Conservation (phyloP, 106 monocot genomes). For the Posidonia australis region DNA sequence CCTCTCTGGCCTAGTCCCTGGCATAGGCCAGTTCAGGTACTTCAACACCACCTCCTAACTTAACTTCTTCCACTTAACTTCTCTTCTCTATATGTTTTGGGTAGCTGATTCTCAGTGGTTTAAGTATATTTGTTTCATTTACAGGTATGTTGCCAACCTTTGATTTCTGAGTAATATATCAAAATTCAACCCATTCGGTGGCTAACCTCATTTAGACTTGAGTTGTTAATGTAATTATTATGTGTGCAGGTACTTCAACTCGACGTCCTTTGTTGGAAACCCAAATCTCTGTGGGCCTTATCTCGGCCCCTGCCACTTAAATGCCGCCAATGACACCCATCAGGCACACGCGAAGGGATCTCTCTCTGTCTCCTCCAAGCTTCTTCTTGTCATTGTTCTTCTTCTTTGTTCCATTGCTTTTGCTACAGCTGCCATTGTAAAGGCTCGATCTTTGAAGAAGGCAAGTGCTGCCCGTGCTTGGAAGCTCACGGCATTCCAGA, state of each 20-base stretch:
- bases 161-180: too few relatives aligned
- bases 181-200: too few relatives aligned
- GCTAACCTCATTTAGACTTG: too few relatives aligned
- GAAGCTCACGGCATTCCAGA: constrained; percentile 85
- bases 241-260: constrained; percentile 94
- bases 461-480: constrained; percentile 29
- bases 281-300: constrained; percentile 69
- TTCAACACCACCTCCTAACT: constrained; percentile 92
- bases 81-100: too few relatives aligned
- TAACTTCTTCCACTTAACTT: too few relatives aligned
- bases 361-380: constrained; percentile 54
- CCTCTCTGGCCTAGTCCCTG: constrained; percentile 68
- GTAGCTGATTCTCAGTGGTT: too few relatives aligned
- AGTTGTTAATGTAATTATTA: too few relatives aligned
- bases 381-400: constrained; percentile 43
- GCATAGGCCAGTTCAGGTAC: constrained; percentile 84
- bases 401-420: constrained; percentile 55
- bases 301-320: constrained; percentile 37
- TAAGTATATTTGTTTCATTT: too few relatives aligned
- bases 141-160: too few relatives aligned
- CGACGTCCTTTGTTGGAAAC: constrained; percentile 73
- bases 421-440: constrained; percentile 42
- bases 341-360: constrained; percentile 17
- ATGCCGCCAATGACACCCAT: background rate
- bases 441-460: constrained; percentile 44